Percentiles rank a stretch among this genome's conserved stretches.
Evolutionary conservation across 148 eudicot genomes (phyloP).

Genomic region (Rhododendron mucronatum): DNA sequence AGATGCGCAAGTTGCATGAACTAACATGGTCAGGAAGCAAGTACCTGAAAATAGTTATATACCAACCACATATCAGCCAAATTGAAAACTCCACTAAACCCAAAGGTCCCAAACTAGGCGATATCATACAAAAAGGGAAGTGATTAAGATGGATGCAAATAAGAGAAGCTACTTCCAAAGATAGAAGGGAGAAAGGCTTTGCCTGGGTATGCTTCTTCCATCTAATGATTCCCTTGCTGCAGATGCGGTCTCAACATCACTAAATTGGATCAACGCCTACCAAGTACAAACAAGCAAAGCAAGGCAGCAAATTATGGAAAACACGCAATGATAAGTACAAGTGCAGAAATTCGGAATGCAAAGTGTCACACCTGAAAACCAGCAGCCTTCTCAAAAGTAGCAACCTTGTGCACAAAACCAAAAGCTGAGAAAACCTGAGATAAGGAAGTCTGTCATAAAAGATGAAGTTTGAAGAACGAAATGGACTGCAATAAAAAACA

Average conservation of each 20-base stretch:
- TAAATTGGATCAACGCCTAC: conserved; percentile 70
- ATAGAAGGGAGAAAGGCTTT: neutral
- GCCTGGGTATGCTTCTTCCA: conserved; percentile 84
- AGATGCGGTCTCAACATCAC: conserved; percentile 64
- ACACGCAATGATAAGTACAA: neutral
- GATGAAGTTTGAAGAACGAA: neutral
- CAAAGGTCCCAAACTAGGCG: neutral
- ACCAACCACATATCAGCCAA: neutral
- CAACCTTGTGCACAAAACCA: conserved; percentile 86
- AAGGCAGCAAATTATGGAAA: neutral
- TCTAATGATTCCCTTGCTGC: conserved; percentile 72
- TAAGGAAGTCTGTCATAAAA: neutral
- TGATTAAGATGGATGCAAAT: neutral
- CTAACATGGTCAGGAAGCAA: conserved; percentile 61
- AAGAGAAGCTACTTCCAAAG: neutral
- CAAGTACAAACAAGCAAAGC: neutral
- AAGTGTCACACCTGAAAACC: conserved; percentile 63
- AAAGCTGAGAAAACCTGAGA: conserved; percentile 73
- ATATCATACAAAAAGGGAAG: neutral
- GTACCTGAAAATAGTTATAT: conserved; percentile 41
- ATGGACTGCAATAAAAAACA: neutral
- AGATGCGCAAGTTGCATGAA: conserved; percentile 52
- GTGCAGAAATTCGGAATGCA: neutral
- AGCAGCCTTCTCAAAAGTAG: conserved; percentile 88
- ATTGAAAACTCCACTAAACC: neutral